phyloP scores from a whole-genome alignment of 305 asterid species.

The Petunia hybrid region DNA sequence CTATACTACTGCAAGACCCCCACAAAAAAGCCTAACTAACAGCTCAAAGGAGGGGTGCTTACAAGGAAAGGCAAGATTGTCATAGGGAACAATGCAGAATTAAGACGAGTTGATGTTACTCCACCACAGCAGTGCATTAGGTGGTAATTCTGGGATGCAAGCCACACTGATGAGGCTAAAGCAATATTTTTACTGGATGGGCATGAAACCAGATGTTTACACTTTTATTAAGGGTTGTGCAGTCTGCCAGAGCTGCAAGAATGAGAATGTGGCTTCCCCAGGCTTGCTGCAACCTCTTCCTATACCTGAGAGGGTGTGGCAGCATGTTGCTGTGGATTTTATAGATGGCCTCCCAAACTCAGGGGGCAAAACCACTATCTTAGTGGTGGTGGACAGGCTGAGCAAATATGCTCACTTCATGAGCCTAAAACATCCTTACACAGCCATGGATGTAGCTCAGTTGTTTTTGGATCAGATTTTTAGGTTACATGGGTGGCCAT shows the following conservation, averaged over 20 bases:
- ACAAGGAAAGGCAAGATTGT: background rate
- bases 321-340: too few species aligned
- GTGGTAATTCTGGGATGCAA: background rate
- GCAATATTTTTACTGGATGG: background rate
- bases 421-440: background rate
- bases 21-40: background rate
- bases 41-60: background rate
- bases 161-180: background rate
- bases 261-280: background rate
- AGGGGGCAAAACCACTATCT: background rate
- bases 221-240: background rate
- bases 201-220: background rate
- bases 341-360: background rate
- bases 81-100: background rate
- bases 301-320: background rate
- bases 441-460: background rate
- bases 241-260: too few species aligned
- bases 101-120: background rate
- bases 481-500: background rate
- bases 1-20: background rate
- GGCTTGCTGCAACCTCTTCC: background rate
- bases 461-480: background rate
- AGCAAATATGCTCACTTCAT: conserved; percentile 20
- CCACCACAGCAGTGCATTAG: background rate
- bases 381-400: background rate